phyloP scores from a whole-genome alignment of 257 asterid genomes.

The Penstemon barbatus region DNA sequence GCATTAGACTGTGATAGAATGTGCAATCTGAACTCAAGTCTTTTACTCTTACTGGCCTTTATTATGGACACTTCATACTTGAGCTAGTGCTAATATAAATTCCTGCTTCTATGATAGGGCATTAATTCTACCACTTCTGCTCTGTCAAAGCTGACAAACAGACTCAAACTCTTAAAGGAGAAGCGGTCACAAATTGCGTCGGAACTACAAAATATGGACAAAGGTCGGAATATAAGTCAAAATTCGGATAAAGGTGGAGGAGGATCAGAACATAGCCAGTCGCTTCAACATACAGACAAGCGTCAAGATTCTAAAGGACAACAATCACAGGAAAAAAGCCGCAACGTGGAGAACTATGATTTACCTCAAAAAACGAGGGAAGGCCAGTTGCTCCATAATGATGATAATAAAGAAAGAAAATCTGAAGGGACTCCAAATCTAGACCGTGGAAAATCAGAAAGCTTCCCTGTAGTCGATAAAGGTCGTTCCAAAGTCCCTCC shows the following conservation, averaged over 20 bases:
- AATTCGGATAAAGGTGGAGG: constrained; percentile 39
- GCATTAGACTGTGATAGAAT: neutral
- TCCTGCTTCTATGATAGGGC: constrained; percentile 57
- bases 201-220: constrained; percentile 69
- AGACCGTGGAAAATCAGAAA: constrained; percentile 64
- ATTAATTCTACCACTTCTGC: constrained; percentile 66
- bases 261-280: constrained; percentile 43
- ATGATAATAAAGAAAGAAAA: constrained; percentile 41
- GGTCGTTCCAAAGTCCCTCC: constrained; percentile 47
- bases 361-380: constrained; percentile 7
- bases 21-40: neutral
- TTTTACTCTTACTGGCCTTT: neutral
- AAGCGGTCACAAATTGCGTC: constrained; percentile 67
- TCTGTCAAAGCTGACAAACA: constrained; percentile 79
- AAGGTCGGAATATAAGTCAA: constrained; percentile 40
- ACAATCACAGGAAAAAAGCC: constrained; percentile 12
- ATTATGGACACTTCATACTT: neutral
- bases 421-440: constrained; percentile 43
- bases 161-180: constrained; percentile 93
- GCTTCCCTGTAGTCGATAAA: constrained; percentile 55
- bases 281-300: neutral
- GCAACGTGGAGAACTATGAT: constrained; percentile 19
- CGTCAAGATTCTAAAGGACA: constrained; percentile 12
- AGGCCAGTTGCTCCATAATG: constrained; percentile 26
- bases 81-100: constrained; percentile 7